Base-by-base conservation (phyloP, 805 yeast species). In the Myxozyma sirexii region DNA sequence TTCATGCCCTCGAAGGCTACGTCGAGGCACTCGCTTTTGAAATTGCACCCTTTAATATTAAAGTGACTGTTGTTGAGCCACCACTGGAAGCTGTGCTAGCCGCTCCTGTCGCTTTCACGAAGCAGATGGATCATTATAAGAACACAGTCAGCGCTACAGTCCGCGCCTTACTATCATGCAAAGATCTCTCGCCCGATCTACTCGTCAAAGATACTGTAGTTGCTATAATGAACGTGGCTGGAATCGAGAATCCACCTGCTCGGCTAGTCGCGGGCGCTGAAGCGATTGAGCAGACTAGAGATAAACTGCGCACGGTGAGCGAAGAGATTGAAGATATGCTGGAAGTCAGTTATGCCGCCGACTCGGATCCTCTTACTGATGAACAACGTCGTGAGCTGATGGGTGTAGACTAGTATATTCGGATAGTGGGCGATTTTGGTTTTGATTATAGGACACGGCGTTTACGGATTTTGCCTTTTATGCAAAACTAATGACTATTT, bases 1-100 rank as follows among this genome's bases (percentile, higher is more conserved):
- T 62, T 23, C 70, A 70, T 37, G 74, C 73, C 3, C 54, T 72
- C 19, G 75, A 72, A 57, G 74, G 75, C n/a, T 72, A 69, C 54
- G 50, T 62, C 8, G 75, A 72, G 55, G 67, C 71, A 13, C 62
- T 72, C 24, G 73, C 74, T 6, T 62, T 68, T 41, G 70, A 68
- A 39, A 56, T 70, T 1, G 69, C 70, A 15, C 66, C 69, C n/a
- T 61, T 60, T 50, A 63, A 68, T 24, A 53, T 72, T 42, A 70
- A 69, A 39, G 64, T 70, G 27, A 64, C 75, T 3, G 59, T 72
- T 15, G 71, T 72, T 27, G 67, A 71, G 57, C 61, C 70, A 13
- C 61, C 72, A 17, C 49, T 68, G 4, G 74, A 71, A 54, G 68
- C 62, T 19, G 56, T 63, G 15, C 62, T 67, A 15, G 54, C 71